Base-by-base conservation (phyloP, 2,329 filamentous ascomycete species). In the Ophiostoma ulmi region DNA sequence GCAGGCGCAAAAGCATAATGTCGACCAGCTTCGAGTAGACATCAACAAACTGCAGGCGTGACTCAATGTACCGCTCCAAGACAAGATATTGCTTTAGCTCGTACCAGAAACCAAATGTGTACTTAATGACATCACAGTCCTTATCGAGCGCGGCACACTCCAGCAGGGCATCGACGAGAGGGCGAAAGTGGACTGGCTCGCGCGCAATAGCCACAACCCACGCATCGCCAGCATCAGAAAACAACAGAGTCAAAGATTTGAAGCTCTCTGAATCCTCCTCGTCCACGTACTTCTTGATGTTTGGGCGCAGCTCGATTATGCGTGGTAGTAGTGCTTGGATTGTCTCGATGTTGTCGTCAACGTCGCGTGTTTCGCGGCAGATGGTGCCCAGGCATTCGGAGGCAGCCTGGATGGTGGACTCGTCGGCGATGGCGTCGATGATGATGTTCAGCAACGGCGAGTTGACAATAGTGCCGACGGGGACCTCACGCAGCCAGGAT, bases 41-140 rank as follows among this genome's bases (percentile, higher is more conserved):
- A 74, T 96, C 92, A 48, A 92, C 84, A 70, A 93, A 87, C 75
- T 91, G 86, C 73, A 93, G 80, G 69, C 94, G 88, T 58, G 94
- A 91, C 76, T 93, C 87, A 69, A 92, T 91, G 78, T 97, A 99
- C 75, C 90, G 90, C 48, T 98, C 94, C 69, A 99, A 81, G 1
- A 94, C 93, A 67, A 99, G 85, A 78, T 97, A 97, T 79, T 97
- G 93, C 83, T 99, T 99, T 66, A 99, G 86, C 78, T 99, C 95
- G 78, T 96, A 98, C 95, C 95, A 99, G 82, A 99, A 98, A 75
- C 88, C 89, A 80, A 99, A 99, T 0, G 96, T 99, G 76, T 95
- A 89, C 70, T 93, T 92, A 73, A 99, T 93, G 5, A 94, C 93
- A 75, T 99, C 95, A 73, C 91, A 88, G 70, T 97, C 94, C 78